Percentiles rank a stretch among this genome's conserved stretches.
phyloP scores from a whole-genome alignment of 176 grass and related monocot species.

The Paspalum notatum region DNA sequence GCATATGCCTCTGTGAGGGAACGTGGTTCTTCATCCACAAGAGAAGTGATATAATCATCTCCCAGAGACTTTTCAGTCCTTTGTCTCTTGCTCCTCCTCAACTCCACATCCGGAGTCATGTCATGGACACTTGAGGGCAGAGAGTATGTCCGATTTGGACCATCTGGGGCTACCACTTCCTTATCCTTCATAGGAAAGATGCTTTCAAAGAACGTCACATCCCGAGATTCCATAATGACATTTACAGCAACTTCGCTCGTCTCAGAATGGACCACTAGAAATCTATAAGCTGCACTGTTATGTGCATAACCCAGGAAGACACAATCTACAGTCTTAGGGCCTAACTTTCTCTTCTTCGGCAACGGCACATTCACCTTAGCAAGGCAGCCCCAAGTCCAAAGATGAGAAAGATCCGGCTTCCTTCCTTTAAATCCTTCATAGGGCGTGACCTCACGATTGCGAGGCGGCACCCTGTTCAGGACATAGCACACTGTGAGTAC shows the following conservation, averaged over 20 bases:
- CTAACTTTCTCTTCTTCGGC: not conserved
- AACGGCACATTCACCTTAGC: not conserved
- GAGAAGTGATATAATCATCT: not conserved
- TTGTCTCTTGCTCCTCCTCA: constrained; percentile 3
- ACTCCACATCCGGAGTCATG: not conserved
- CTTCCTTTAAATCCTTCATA: not conserved
- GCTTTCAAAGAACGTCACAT: not conserved
- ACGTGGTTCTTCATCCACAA: constrained; percentile 4
- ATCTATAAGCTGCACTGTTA: not conserved
- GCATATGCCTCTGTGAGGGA: not conserved
- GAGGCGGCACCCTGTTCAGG: not conserved
- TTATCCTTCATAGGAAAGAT: not conserved
- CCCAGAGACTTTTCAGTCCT: not conserved
- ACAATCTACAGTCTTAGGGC: not conserved
- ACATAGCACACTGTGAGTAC: not conserved
- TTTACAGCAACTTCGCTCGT: not conserved
- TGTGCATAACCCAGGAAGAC: not conserved
- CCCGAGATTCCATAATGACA: not conserved
- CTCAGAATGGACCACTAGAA: not conserved
- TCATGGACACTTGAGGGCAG: not conserved
- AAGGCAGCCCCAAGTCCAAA: not conserved
- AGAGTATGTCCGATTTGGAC: not conserved
- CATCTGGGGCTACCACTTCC: not conserved
- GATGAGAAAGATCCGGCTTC: not conserved
- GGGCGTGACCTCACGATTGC: not conserved